Percentiles rank a stretch among this genome's conserved stretches.
Evolutionary conservation across 768 basidiomycete genomes (phyloP).

Genomic region (Calocybe gangraenosa): DNA sequence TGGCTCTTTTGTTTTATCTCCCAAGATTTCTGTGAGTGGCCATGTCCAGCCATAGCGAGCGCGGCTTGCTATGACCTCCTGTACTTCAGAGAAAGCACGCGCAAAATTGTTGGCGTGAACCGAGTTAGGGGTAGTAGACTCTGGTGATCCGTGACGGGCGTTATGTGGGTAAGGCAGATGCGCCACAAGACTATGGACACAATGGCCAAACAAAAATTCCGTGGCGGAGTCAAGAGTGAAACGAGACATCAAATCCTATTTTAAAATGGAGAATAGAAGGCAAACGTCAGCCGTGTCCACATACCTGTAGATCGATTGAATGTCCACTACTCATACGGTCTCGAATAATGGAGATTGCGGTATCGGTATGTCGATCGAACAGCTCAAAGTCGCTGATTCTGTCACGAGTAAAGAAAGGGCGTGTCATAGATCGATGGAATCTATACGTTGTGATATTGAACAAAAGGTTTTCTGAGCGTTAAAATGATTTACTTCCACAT

Average conservation of each 20-base stretch:
- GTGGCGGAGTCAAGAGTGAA: conserved; percentile 67
- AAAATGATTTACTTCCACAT: conserved; percentile 32
- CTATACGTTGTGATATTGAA: conserved; percentile 18
- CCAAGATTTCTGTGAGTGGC: conserved; percentile 47
- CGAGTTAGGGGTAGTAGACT: conserved; percentile 20
- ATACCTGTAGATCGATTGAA: conserved; percentile 57
- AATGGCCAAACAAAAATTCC: conserved; percentile 61
- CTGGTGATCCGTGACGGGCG: conserved; percentile 20
- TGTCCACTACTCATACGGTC: conserved; percentile 44
- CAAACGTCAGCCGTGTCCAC: not conserved
- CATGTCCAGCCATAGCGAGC: conserved; percentile 44
- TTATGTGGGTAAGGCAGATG: conserved; percentile 52
- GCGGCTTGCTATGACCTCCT: conserved; percentile 37
- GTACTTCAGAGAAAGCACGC: conserved; percentile 44
- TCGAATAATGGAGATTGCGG: conserved; percentile 39
- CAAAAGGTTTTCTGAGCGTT: not conserved
- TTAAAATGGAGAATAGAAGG: not conserved
- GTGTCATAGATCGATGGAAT: conserved; percentile 61
- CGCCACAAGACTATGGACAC: conserved; percentile 48
- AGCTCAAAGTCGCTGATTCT: conserved; percentile 56
- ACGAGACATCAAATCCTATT: conserved; percentile 51
- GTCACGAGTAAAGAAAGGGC: conserved; percentile 62
- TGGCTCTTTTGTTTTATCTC: conserved; percentile 40
- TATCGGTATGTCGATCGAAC: conserved; percentile 52
- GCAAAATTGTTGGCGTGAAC: conserved; percentile 40